Evolutionary conservation across 2,329 filamentous ascomycete species (phyloP), one percentile per base, ranked within the genome.

Genomic region (Penicillium fuscoglaucum): DNA sequence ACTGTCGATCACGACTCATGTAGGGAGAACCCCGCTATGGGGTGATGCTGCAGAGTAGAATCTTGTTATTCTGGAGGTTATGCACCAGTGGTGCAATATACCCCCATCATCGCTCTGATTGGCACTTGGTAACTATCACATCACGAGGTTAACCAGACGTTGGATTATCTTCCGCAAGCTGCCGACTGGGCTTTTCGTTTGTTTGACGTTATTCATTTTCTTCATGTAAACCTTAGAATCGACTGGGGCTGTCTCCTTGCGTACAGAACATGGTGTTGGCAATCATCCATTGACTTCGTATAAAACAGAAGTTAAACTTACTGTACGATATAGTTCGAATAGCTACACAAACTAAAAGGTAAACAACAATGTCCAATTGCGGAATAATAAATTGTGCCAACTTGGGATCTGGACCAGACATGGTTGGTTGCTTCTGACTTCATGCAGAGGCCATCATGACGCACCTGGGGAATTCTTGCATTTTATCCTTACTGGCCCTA

Each of bases 401-500:
- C 29, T 57, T 57, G 13, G 29, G 40, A 60, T 61, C 46, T 54
- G 39, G 52, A 41, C 41, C 21, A 49, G 43, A 26, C 3, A 28
- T 24, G 29, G 10, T 49, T 19, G 44, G 10, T 41, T 31, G 35
- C 41, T 53, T 47, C 40, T 62, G 60, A 65, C 65, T 68, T 65
- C 62, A 67, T 68, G 55, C 57, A 55, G 54, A 57, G 44, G 29
- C 35, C 60, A 70, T 66, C 62, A 70, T 72, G 68, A 72, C 67
- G 66, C 69, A 68, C 68, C 64, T 70, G 66, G 69, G 60, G 68
- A 64, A 64, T 57, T 54, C 48, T 39, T 45, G 17, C 8, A 45
- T 47, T 29, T 45, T 21, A 29, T 60, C 50, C 52, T 59, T 58
- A 39, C 52, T 52, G 49, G 29, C 52, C 48, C 54, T 62, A 58